These are phyloP conservation scores for Taiozyma sp. DNA, from an alignment of 1,139 yeast genomes.

Conservation along the genomic window DNA sequence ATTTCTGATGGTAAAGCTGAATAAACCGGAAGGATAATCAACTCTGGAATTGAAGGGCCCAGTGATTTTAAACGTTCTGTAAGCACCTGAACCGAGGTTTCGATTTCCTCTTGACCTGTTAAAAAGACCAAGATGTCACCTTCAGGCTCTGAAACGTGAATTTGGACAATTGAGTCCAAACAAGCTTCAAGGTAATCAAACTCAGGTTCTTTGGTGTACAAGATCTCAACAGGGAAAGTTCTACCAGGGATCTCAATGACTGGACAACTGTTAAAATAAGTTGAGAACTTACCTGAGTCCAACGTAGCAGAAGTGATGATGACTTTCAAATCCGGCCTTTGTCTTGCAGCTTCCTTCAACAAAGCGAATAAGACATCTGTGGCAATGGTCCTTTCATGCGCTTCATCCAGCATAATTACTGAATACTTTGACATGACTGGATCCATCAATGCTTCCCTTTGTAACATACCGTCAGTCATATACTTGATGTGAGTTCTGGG, in stretches of 20 bases:
- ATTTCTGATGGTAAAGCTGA: constrained; percentile 84
- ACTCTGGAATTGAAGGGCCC: constrained; percentile 58
- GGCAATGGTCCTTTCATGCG: constrained; percentile 92
- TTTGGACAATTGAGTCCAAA: constrained; percentile 74
- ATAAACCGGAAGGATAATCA: constrained; percentile 83
- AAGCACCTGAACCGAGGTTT: constrained; percentile 76
- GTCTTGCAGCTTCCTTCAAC: constrained; percentile 61
- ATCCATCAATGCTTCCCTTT: constrained; percentile 75
- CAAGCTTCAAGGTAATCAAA: constrained; percentile 81
- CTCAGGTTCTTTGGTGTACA: constrained; percentile 77
- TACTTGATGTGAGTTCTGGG: constrained; percentile 57
- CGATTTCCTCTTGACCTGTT: constrained; percentile 93
- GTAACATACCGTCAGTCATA: constrained; percentile 92
- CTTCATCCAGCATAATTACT: constrained; percentile 89
- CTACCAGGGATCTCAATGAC: constrained; percentile 81
- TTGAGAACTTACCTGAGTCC: constrained; percentile 78
- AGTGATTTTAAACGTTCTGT: constrained; percentile 60
- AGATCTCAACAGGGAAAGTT: constrained; percentile 80
- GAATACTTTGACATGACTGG: constrained; percentile 69
- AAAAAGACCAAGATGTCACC: constrained; percentile 85
- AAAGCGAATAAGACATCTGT: constrained; percentile 90
- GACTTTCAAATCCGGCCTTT: constrained; percentile 70
- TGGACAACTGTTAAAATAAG: constrained; percentile 74
- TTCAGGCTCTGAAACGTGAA: constrained; percentile 67
- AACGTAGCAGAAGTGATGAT: constrained; percentile 92